A percentile compares a stretch with the other conserved stretches of the same genome.
These are phyloP conservation scores for Saccharomycopsis javanensis DNA, from an alignment of 805 yeast genomes.

Conservation along the genomic window DNA sequence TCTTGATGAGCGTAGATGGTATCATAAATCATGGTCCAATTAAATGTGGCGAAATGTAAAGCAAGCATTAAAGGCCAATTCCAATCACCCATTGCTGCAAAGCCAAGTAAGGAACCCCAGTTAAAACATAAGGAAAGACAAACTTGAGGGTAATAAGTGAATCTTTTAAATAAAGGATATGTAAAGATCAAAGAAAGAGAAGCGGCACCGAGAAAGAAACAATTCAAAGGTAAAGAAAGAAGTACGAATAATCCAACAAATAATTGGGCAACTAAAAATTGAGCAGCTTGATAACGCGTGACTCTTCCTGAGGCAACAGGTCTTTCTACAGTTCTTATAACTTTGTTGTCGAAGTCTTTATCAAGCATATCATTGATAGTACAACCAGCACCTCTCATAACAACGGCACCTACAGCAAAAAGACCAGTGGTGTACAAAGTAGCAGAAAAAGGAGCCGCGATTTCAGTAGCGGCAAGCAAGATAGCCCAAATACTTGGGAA, in stretches of 20 bases:
- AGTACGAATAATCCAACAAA: slow-evolving; percentile 64
- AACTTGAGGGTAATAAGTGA: slow-evolving; percentile 92
- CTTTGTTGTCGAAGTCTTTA: slow-evolving; percentile 71
- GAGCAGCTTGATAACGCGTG: slow-evolving; percentile 54
- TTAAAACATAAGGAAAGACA: slow-evolving; percentile 73
- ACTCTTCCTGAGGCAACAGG: slow-evolving; percentile 92
- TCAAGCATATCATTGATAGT: slow-evolving; percentile 88
- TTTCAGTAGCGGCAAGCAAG: slow-evolving; percentile 72
- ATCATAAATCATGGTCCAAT: slow-evolving; percentile 95
- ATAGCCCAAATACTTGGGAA: slow-evolving; percentile 92
- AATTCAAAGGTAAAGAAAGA: slow-evolving; percentile 63
- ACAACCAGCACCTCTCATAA: slow-evolving; percentile 98
- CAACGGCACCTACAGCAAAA: slow-evolving; percentile 74
- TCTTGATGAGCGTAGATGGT: slow-evolving; percentile 98
- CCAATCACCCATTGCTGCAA: slow-evolving; percentile 91
- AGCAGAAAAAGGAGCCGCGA: slow-evolving; percentile 57
- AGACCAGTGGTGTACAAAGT: slow-evolving; percentile 54
- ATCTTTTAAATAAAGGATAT: slow-evolving; percentile 88
- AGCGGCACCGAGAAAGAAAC: slow-evolving; percentile 74
- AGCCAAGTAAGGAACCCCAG: slow-evolving; percentile 92
- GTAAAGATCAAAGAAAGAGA: slow-evolving; percentile 73
- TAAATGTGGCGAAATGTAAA: slow-evolving; percentile 61
- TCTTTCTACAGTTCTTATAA: slow-evolving; percentile 77
- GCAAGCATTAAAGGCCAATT: slow-evolving; percentile 69
- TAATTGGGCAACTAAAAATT: slow-evolving; percentile 66